phyloP scores from a whole-genome alignment of 2,329 filamentous ascomycete species.

The Hypoxylon sp. region DNA sequence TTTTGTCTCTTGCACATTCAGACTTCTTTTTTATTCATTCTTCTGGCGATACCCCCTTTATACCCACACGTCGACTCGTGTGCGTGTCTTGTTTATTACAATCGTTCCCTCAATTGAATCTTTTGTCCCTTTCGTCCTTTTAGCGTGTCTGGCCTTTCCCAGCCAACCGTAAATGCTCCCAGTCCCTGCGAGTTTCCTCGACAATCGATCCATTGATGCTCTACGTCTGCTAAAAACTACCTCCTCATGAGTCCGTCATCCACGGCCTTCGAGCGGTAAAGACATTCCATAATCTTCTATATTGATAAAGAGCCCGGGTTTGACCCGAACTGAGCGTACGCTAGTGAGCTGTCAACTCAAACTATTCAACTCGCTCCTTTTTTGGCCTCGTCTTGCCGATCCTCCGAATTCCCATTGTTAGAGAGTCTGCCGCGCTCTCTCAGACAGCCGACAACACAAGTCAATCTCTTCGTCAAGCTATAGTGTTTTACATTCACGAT shows the following conservation, averaged over 20 bases:
- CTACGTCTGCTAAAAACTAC: constrained; percentile 32
- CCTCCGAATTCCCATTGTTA: constrained; percentile 36
- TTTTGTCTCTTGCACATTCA: constrained; percentile 35
- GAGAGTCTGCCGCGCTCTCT: constrained; percentile 14
- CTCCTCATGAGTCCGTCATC: constrained; percentile 37
- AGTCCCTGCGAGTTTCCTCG: constrained; percentile 32
- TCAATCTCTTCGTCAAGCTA: constrained; percentile 4
- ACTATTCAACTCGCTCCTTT: constrained; percentile 42
- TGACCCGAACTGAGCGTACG: constrained; percentile 28
- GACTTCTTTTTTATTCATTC: constrained; percentile 32
- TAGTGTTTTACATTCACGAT: constrained; percentile 21
- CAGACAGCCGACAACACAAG: constrained; percentile 23
- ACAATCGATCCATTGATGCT: constrained; percentile 33
- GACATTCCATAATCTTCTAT: constrained; percentile 47
- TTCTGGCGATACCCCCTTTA: constrained; percentile 52
- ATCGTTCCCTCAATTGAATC: constrained; percentile 47
- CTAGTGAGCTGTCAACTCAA: constrained; percentile 36
- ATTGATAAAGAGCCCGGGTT: constrained; percentile 44
- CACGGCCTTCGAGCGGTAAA: constrained; percentile 40
- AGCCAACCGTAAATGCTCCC: constrained; percentile 37
- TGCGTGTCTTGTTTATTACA: constrained; percentile 51
- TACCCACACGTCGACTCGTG: constrained; percentile 51
- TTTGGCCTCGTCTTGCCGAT: constrained; percentile 44
- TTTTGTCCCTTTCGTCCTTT: constrained; percentile 40
- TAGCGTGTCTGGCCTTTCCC: constrained; percentile 28